Base-by-base conservation (phyloP, 2,329 filamentous ascomycete species). In the Fusarium acutatum region DNA sequence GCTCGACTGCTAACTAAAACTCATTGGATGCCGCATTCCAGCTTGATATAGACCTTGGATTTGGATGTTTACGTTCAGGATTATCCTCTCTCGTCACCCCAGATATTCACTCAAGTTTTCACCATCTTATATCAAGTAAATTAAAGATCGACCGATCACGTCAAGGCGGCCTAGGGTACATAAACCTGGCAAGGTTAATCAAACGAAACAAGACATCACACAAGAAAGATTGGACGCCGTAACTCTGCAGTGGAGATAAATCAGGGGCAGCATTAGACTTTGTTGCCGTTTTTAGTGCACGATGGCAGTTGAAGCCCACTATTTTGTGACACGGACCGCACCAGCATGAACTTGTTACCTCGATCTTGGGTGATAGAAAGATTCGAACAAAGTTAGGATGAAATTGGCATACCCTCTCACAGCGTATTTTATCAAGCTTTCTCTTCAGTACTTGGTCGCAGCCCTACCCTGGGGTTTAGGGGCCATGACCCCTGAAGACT, bases 281-380 rank as follows among this genome's bases (percentile, higher is more conserved):
- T 63, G 67, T 60, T 77, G 71, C 75, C 67, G 69, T 75, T 75
- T 77, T 75, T 77, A 77, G 72, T 69, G 30, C 64, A 34, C 40
- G 35, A 64, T 69, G 68, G 67, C 71, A 73, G 67, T 71, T 69
- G 57, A 38, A 67, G 58, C 37, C 75, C 73, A 70, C 65, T 65
- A 67, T 64, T 60, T 47, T 60, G 63, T 74, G 69, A 77, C 63
- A 69, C 71, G 58, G 68, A 64, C 75, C 64, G 62, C 64, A 53
- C 40, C 66, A 72, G 56, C 61, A 60, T 69, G 35, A 64, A 65
- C 53, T 28, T 38, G 50, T 28, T 37, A 10, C 50, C 20, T 38
- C 18, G 24, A 28, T 38, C 15, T 53, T 53, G 24, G 34, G 34
- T 53, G 50, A 53, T 28, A 37, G 34, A 54, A 54, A 54, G 35